Base-by-base conservation (phyloP, 148 eudicot genomes). In the Agrostemma githago region DNA sequence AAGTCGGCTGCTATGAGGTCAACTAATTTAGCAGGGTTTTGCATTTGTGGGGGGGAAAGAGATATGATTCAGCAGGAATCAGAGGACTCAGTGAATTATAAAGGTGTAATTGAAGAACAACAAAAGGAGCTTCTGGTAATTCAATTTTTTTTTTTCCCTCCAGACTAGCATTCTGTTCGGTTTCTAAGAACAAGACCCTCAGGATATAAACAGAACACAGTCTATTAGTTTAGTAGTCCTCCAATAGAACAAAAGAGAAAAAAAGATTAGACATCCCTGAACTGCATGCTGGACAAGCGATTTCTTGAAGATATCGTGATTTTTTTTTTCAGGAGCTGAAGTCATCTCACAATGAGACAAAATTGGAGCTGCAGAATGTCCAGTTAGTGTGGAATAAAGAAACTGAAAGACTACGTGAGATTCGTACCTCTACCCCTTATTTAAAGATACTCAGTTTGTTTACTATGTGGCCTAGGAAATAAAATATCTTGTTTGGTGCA, bases 311-410 rank as follows among this genome's bases (percentile, higher is more conserved):
- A 38, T 4, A 48, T 12, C 3, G 38, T 37, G 2, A 5, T 21
- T 34, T 71, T 44, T 53, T 17, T 66, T 72, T 72, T 39, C 74
- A 94, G 97, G 97, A 89, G 74, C 85, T 91, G 53, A 87, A 87
- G 80, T 75, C 84, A 59, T 80, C 79, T 66, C 85, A 86, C 71
- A 70, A 74, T 68, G 86, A 87, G 73, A 77, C 90, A 10, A 91
- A 84, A 70, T 58, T 57, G 68, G 90, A 88, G 81, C 83, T 88
- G 62, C 77, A 72, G 71, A 83, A 78, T 74, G 86, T 80, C 72
- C 91, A 86, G 51, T 78, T 70, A 62, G 78, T 85, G 51, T 89
- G 98, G 96, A 85, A 83, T 66, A 88, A 87, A 75, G 98, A 94
- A 85, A 82, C 81, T 39, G 79, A 56, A 70, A 86, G 77, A 79